Conservation (phyloP, 2,329 filamentous ascomycete species). For the Phoma sp. region DNA sequence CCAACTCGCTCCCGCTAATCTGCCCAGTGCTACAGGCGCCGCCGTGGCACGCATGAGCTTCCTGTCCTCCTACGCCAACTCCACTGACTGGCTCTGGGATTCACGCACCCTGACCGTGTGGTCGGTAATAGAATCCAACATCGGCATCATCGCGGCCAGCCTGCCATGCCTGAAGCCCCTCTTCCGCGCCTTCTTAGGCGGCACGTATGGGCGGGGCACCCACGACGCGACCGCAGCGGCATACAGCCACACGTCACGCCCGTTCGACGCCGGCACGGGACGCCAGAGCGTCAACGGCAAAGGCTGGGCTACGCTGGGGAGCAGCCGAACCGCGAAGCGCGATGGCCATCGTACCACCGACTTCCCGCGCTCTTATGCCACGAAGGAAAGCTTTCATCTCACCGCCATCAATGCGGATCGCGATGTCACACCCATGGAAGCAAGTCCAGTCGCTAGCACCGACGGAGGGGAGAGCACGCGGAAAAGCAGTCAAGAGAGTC, state of each 20-base stretch:
- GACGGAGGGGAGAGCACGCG: slow-evolving; percentile 1
- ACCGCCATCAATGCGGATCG: slow-evolving; percentile 20
- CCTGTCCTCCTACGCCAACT: slow-evolving; percentile 46
- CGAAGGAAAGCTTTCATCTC: slow-evolving; percentile 14
- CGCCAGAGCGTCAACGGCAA: slow-evolving; percentile 15
- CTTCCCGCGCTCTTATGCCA: neutral
- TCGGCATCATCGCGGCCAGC: slow-evolving; percentile 53
- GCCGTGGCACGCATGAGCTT: slow-evolving; percentile 51
- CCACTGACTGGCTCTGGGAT: slow-evolving; percentile 50
- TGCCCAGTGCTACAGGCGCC: slow-evolving; percentile 45
- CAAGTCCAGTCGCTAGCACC: neutral
- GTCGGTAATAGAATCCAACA: slow-evolving; percentile 53
- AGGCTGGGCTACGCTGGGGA: slow-evolving; percentile 15
- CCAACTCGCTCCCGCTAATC: too few species aligned
- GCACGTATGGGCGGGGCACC: slow-evolving; percentile 35
- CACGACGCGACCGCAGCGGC: slow-evolving; percentile 18
- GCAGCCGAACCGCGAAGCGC: neutral
- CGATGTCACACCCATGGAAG: neutral
- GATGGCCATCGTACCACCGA: too few species aligned
- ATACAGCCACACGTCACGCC: slow-evolving; percentile 5
- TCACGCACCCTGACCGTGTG: slow-evolving; percentile 57
- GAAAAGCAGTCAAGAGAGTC: slow-evolving; percentile 17
- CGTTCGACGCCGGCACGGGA: slow-evolving; percentile 27
- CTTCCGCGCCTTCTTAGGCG: slow-evolving; percentile 46
- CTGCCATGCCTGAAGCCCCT: slow-evolving; percentile 54